These are phyloP conservation scores for Senna siamea DNA, from an alignment of 306 rosid species.

Conservation along the genomic window DNA sequence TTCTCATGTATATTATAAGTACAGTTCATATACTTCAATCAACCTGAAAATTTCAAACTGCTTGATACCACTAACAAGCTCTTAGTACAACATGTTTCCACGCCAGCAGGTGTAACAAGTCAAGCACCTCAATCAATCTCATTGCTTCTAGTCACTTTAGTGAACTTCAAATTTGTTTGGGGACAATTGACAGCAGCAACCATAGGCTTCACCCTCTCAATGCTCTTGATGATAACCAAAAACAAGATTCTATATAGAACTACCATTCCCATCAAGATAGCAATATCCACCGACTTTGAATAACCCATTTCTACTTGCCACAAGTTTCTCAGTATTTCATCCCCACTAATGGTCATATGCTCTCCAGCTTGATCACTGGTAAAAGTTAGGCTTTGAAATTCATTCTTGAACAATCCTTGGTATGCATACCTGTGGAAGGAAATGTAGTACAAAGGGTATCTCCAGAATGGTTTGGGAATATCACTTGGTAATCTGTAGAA, in stretches of 20 bases:
- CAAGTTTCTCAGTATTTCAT: constrained; percentile 42
- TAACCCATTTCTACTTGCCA: constrained; percentile 62
- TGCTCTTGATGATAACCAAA: constrained; percentile 49
- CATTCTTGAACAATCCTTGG: constrained; percentile 72
- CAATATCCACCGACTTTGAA: constrained; percentile 75
- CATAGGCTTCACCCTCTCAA: constrained; percentile 51
- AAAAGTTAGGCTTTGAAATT: constrained; percentile 59
- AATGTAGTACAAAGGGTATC: constrained; percentile 62
- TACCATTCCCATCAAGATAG: constrained; percentile 61
- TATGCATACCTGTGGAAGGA: constrained; percentile 69
- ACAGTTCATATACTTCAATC: constrained; percentile 2
- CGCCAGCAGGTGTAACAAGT: neutral
- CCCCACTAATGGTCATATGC: constrained; percentile 41
- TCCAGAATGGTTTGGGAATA: constrained; percentile 68
- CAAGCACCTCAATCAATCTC: constrained; percentile 30
- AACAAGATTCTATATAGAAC: constrained; percentile 51
- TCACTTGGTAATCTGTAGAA: constrained; percentile 61
- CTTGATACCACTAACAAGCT: neutral
- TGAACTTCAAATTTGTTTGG: constrained; percentile 34
- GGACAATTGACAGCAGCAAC: constrained; percentile 34
- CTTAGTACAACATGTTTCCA: neutral
- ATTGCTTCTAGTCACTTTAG: constrained; percentile 31
- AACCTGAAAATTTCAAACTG: neutral
- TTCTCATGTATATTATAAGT: neutral
- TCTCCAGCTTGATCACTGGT: constrained; percentile 42